Evolutionary conservation across 192 early-diverging fungal species (phyloP), one percentile per base, ranked within the genome.

Genomic region (Ambispora gerdemannii): DNA sequence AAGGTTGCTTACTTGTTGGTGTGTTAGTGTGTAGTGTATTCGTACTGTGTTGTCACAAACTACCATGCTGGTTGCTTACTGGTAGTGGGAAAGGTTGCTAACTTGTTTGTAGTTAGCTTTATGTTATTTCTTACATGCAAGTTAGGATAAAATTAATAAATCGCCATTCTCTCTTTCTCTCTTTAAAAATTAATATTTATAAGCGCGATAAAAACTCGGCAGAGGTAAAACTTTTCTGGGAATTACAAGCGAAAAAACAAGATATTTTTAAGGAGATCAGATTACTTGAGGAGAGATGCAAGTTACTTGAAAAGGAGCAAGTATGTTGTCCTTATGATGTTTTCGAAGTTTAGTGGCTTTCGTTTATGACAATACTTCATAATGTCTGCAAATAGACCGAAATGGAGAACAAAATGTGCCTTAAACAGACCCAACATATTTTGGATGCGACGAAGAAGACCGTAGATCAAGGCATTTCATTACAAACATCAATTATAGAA

Each of bases 101-200:
- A n/a, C n/a, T n/a, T n/a, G n/a, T n/a, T n/a, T n/a, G n/a, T n/a
- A n/a, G n/a, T n/a, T n/a, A n/a, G n/a, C n/a, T n/a, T n/a, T n/a
- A n/a, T 63, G 62, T 35, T 63, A 43, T 43, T 43, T 63, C 38
- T 63, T 63, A 63, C 38, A 63, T 63, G 33, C 62, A 43, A 47
- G 33, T 63, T 63, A 59, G 56, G 62, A 63, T 63, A 43, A 63
- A 63, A 43, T 63, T 63, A 43, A 43, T 63, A 63, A 63, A 43
- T 47, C 38, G 10, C 32, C 15, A 43, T 63, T 63, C 62, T 63
- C 27, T 59, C 56, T 59, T 59, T 59, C 30, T 59, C 56, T 17
- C n/a, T 17, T 59, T 59, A 59, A 33, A 59, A 59, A 59, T 59
- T 30, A 59, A 59, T 32, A 59, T 59, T 47, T 43, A 63, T 43